These are phyloP conservation scores for Peronospora farinosa DNA, from an alignment of 352 stramenopile genomes.

Conservation along the genomic window DNA sequence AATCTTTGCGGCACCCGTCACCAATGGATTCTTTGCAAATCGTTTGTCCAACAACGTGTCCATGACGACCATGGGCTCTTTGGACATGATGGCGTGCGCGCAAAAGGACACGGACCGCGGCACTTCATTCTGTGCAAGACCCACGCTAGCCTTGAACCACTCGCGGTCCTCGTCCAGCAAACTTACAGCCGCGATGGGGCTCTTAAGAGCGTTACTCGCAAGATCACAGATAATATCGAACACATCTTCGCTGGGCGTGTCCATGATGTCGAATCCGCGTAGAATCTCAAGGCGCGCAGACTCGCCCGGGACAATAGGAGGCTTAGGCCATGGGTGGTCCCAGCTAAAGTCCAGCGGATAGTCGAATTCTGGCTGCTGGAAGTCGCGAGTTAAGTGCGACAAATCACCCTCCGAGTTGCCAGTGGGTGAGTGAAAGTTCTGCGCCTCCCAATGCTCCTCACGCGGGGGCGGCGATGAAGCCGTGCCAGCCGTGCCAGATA, in stretches of 20 bases:
- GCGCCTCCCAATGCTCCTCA: constrained; percentile 57
- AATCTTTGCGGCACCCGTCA: constrained; percentile 80
- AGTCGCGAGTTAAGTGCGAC: constrained; percentile 69
- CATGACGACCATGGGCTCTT: constrained; percentile 86
- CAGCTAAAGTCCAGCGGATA: constrained; percentile 86
- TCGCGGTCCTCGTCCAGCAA: constrained; percentile 81
- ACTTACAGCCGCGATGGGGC: constrained; percentile 78
- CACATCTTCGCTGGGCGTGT: constrained; percentile 79
- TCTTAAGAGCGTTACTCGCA: constrained; percentile 81
- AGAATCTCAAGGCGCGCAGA: constrained; percentile 70
- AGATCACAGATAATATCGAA: constrained; percentile 88
- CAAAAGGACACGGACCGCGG: constrained; percentile 84
- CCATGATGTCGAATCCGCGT: constrained; percentile 82
- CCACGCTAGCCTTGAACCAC: constrained; percentile 85
- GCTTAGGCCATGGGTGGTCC: constrained; percentile 85
- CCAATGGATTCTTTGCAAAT: constrained; percentile 81
- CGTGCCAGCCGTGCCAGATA: constrained; percentile 33
- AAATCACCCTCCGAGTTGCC: constrained; percentile 73
- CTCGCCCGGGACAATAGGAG: constrained; percentile 61
- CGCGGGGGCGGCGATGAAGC: constrained; percentile 40
- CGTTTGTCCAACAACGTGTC: constrained; percentile 82
- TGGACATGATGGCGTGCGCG: constrained; percentile 83
- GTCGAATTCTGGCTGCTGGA: constrained; percentile 76
- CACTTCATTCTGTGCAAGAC: constrained; percentile 79
- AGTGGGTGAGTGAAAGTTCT: constrained; percentile 79